Evolutionary conservation across 106 monocot genomes (phyloP), one percentile per base, ranked within the genome.

Genomic region (Cymbidium sinense): DNA sequence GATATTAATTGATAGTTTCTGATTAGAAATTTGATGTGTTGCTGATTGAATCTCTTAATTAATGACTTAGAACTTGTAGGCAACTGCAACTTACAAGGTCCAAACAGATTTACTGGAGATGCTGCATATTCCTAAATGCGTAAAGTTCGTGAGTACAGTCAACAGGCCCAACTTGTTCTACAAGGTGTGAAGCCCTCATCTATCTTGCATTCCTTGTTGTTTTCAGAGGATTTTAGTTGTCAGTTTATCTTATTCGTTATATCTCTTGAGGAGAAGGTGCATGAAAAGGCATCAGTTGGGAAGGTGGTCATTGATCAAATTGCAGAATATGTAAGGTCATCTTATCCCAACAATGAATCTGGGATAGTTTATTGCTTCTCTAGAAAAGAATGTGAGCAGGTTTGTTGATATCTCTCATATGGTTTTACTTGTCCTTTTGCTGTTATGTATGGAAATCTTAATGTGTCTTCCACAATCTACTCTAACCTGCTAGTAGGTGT

Each of bases 291-390:
- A 54, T 89, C 99, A 75, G 79, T 94, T 81, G 90, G 86, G 70
- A 99, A 99, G 61, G 83, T 85, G 39, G 87, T 93, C 44, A 78
- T 99, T 86, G 92, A 99, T 77, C 92, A 95, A 87, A 95, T 99
- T 85, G 90, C 95, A 80, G 86, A 95, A 43, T 91, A 83, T 39
- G 95, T 99, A 81, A 81, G 70, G 65, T 77, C 70, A 39, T 90
- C 90, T 43, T 99, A 95, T 85, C 79, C 89, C n/a, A 92, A 95
- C 72, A 95, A 86, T 31, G 99, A 99, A 47, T 99, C 99, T 82
- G 99, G 99, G 47, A 99, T 99, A 82, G 92, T 99, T 70, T 99
- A 99, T 84, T 99, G 99, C 88, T 99, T 99, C 81, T 90, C 95
- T 67, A 92, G 95, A 77, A 95, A 95, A 81, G 99, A 99, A 81